phyloP scores from a whole-genome alignment of 2,329 filamentous ascomycete species.

The Dactylella cylindrospora region DNA sequence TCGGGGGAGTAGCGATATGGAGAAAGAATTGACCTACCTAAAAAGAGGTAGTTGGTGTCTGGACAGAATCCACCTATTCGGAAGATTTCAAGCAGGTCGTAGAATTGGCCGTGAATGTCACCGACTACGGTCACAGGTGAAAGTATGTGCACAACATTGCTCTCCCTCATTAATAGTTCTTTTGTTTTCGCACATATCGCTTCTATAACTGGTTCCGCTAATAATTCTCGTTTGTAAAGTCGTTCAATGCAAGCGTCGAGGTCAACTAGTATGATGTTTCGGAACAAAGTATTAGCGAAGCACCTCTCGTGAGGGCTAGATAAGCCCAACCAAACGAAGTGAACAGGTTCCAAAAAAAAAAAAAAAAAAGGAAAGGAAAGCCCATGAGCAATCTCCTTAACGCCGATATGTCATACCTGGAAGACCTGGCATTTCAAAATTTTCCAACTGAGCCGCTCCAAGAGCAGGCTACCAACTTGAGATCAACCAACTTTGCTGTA shows the following conservation, averaged over 20 bases:
- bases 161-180: constrained; percentile 98
- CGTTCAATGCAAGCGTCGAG: constrained; percentile 97
- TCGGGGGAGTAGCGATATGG: constrained; percentile 1
- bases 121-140: constrained; percentile 96
- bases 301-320: constrained; percentile 14
- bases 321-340: background rate
- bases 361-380: background rate
- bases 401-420: constrained; percentile 51
- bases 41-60: constrained; percentile 96
- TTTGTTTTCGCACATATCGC: constrained; percentile 99
- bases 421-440: constrained; percentile 54
- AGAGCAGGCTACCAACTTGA: constrained; percentile 25
- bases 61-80: constrained; percentile 96
- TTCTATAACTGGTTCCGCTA: constrained; percentile 97
- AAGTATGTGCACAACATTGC: constrained; percentile 96
- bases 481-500: constrained; percentile 35
- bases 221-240: constrained; percentile 93
- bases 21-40: constrained; percentile 61
- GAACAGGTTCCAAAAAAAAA: background rate
- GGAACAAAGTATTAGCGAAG: constrained; percentile 14
- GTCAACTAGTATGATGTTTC: constrained; percentile 64
- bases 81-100: constrained; percentile 98
- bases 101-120: constrained; percentile 98
- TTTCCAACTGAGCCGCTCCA: constrained; percentile 30
- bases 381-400: background rate